A percentile compares a stretch with the other conserved stretches of the same genome.
These are phyloP conservation scores for Novymonas esmeraldas DNA, from an alignment of 208 protist species.

Conservation along the genomic window DNA sequence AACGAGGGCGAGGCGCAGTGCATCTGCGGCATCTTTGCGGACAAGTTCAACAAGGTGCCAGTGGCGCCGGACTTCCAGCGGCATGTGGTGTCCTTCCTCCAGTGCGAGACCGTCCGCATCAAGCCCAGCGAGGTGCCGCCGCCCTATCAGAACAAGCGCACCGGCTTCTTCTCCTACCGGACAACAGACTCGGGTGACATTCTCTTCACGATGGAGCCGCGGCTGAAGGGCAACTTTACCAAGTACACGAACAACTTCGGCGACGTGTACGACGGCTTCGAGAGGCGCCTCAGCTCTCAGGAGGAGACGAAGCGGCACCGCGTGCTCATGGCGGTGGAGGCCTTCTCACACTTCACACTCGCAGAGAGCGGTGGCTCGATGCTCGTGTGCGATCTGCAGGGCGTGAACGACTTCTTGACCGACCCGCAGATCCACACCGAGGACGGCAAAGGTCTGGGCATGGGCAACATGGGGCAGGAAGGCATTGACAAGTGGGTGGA, in stretches of 20 bases:
- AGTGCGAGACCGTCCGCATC: conserved; percentile 84
- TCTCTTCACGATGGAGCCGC: conserved; percentile 85
- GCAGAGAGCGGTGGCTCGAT: conserved; percentile 63
- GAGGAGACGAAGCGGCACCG: conserved; percentile 41
- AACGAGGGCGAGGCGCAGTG: conserved; percentile 89
- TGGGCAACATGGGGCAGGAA: conserved; percentile 83
- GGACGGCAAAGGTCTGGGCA: conserved; percentile 74
- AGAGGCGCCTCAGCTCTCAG: conserved; percentile 35
- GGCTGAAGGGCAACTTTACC: conserved; percentile 76
- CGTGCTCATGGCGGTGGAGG: conserved; percentile 80
- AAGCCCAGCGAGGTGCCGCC: conserved; percentile 41
- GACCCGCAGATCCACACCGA: conserved; percentile 88
- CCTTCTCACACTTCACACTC: conserved; percentile 87
- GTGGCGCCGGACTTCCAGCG: conserved; percentile 35
- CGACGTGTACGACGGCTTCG: conserved; percentile 72
- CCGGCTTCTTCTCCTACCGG: conserved; percentile 75
- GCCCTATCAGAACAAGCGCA: conserved; percentile 41
- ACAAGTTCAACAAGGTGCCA: conserved; percentile 73
- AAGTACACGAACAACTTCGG: conserved; percentile 92
- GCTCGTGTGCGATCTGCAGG: conserved; percentile 86
- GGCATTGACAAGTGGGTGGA: conserved; percentile 82
- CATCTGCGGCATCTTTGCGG: conserved; percentile 78
- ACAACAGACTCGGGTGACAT: conserved; percentile 64
- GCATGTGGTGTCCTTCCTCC: conserved; percentile 81
- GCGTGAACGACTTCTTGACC: conserved; percentile 82